phyloP scores from a whole-genome alignment of 2,329 filamentous ascomycete species.

The Ophiocordyceps unilateralis region DNA sequence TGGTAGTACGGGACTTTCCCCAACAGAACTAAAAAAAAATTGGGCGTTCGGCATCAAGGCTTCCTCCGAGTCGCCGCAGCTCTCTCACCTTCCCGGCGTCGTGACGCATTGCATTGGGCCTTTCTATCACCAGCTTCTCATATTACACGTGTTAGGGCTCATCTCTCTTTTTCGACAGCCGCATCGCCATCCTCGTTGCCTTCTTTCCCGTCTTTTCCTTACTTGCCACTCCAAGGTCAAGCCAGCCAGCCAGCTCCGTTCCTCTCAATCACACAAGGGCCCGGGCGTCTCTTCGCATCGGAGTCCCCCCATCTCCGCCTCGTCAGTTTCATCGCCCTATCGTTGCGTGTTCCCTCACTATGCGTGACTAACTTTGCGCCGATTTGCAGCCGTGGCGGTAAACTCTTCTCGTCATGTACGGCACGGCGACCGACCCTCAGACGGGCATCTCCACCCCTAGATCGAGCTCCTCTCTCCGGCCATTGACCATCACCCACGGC shows the following conservation, averaged over 20 bases:
- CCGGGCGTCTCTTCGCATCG: constrained; percentile 2
- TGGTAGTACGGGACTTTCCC: constrained; percentile 15
- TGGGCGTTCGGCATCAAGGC: neutral
- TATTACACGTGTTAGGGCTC: neutral
- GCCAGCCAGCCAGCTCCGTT: neutral
- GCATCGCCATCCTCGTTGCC: constrained; percentile 1
- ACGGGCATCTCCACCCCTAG: constrained; percentile 95
- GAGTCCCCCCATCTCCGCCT: constrained; percentile 3
- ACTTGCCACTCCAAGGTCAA: neutral
- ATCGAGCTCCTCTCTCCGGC: constrained; percentile 81
- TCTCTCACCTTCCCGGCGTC: neutral
- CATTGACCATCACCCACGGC: constrained; percentile 79
- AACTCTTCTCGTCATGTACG: constrained; percentile 53
- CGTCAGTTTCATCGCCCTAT: constrained; percentile 2
- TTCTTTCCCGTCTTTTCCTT: neutral
- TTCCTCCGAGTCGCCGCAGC: neutral
- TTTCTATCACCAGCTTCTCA: constrained; percentile 4
- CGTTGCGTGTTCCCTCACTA: neutral
- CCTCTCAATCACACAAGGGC: neutral
- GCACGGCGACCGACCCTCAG: constrained; percentile 65
- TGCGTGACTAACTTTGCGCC: constrained; percentile 4
- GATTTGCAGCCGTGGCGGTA: constrained; percentile 7
- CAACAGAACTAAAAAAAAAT: constrained; percentile 18
- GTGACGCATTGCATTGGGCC: constrained; percentile 5
- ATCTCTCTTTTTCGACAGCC: neutral